These are phyloP conservation scores for Leishmania lainsoni DNA, from an alignment of 208 protist genomes.

Conservation along the genomic window DNA sequence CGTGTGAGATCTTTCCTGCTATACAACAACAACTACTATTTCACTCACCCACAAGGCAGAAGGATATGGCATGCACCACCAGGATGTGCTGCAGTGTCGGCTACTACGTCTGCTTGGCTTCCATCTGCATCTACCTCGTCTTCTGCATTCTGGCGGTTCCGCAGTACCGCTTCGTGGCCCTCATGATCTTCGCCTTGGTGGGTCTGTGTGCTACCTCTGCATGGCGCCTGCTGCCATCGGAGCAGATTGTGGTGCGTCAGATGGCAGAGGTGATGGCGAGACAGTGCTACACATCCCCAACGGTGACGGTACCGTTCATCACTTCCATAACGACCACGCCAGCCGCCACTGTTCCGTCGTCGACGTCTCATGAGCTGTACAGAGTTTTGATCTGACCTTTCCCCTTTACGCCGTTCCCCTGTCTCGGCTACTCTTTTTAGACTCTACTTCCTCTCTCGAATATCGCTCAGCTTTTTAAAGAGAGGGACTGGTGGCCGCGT, in stretches of 20 bases:
- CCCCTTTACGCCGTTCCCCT: background rate
- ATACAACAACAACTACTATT: background rate
- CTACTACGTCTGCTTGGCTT: conserved; percentile 22
- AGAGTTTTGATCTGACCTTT: background rate
- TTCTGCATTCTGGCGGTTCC: conserved; percentile 21
- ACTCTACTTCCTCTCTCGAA: background rate
- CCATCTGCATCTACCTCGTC: conserved; percentile 27
- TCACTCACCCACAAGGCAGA: background rate
- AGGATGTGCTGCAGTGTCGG: conserved; percentile 15
- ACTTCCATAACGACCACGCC: background rate
- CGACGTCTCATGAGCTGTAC: conserved; percentile 9
- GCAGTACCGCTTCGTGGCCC: conserved; percentile 27
- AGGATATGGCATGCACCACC: background rate
- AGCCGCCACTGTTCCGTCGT: background rate
- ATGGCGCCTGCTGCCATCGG: conserved; percentile 33
- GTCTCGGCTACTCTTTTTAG: background rate
- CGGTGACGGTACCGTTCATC: background rate
- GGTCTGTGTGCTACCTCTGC: conserved; percentile 20
- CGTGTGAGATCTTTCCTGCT: background rate
- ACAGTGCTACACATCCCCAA: conserved; percentile 8
- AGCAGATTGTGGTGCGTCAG: conserved; percentile 15
- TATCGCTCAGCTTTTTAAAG: background rate
- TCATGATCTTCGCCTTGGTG: conserved; percentile 19
- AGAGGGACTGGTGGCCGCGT: background rate
- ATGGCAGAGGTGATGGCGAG: conserved; percentile 22